Percentiles rank a stretch among this genome's conserved stretches.
Conservation (phyloP, 2,329 filamentous ascomycete species). For the Colletotrichum agaves region DNA sequence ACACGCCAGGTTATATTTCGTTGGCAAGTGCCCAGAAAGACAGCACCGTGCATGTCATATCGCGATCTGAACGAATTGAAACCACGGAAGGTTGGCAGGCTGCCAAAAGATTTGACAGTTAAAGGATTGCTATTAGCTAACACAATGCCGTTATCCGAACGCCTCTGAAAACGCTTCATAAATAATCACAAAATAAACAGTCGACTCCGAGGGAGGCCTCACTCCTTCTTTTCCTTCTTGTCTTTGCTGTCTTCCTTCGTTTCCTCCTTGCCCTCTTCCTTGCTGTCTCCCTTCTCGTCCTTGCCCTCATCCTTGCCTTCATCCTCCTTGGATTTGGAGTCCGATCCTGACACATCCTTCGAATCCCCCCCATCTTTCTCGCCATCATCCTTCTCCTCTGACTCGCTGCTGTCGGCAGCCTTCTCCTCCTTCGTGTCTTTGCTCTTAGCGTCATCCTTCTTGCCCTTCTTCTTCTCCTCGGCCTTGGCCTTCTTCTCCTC, state of each 20-base stretch:
- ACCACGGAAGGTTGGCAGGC: no score
- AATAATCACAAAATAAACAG: not conserved
- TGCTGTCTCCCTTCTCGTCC: conserved; percentile 39
- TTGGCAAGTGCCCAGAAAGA: no score
- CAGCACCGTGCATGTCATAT: no score
- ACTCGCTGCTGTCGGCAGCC: conserved; percentile 37
- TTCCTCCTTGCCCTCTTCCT: conserved; percentile 25
- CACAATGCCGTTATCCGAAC: not conserved
- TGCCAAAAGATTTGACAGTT: no score
- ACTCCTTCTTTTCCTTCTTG: conserved; percentile 38
- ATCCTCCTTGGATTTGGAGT: conserved; percentile 31
- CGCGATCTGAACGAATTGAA: no score
- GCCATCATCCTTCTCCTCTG: conserved; percentile 29
- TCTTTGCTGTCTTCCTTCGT: conserved; percentile 9
- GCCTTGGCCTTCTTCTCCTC: conserved; percentile 47
- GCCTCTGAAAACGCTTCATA: not conserved
- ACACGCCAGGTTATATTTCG: no score
- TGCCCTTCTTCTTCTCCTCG: conserved; percentile 40
- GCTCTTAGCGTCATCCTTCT: conserved; percentile 41
- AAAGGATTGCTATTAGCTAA: not conserved
- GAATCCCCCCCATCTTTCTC: conserved; percentile 1
- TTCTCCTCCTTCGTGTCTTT: conserved; percentile 39
- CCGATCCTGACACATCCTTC: conserved; percentile 3
- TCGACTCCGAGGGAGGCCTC: not conserved
- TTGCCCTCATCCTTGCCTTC: conserved; percentile 43